Evolutionary conservation across 352 stramenopile species (phyloP).

Genomic region (Phytophthora aleatoria): DNA sequence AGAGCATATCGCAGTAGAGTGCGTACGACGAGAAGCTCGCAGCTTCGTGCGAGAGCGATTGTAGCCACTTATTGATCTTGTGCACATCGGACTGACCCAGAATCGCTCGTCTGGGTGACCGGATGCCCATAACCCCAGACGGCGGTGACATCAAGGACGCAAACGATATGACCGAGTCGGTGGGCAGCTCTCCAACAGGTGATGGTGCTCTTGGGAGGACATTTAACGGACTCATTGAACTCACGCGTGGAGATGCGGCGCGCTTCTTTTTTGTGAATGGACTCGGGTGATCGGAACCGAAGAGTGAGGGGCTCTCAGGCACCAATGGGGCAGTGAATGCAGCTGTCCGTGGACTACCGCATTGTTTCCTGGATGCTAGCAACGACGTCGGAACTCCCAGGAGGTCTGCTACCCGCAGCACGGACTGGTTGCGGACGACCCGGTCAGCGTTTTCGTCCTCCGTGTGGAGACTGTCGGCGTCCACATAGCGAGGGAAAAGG

Average conservation of each 20-base stretch:
- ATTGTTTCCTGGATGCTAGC: constrained; percentile 13
- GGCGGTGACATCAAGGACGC: constrained; percentile 10
- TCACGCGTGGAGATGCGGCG: constrained; percentile 15
- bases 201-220: constrained; percentile 32
- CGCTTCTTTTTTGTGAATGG: constrained; percentile 23
- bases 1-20: constrained; percentile 78
- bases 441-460: constrained; percentile 21
- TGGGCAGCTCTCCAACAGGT: constrained; percentile 37
- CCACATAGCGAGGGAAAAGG: constrained; percentile 32
- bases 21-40: constrained; percentile 65
- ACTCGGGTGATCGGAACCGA: neutral
- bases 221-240: constrained; percentile 23
- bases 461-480: constrained; percentile 24
- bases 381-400: constrained; percentile 5
- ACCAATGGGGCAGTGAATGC: constrained; percentile 6
- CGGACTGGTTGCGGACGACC: constrained; percentile 12
- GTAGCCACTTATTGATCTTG: constrained; percentile 72
- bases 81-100: constrained; percentile 48
- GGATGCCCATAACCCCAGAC: constrained; percentile 5
- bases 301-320: neutral
- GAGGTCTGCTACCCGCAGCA: constrained; percentile 22
- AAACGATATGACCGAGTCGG: constrained; percentile 31
- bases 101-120: constrained; percentile 35
- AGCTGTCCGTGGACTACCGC: constrained; percentile 13
- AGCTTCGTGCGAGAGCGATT: constrained; percentile 49